These are phyloP conservation scores for Kalmusia sp. DNA, from an alignment of 2,329 filamentous ascomycete genomes.

Conservation along the genomic window DNA sequence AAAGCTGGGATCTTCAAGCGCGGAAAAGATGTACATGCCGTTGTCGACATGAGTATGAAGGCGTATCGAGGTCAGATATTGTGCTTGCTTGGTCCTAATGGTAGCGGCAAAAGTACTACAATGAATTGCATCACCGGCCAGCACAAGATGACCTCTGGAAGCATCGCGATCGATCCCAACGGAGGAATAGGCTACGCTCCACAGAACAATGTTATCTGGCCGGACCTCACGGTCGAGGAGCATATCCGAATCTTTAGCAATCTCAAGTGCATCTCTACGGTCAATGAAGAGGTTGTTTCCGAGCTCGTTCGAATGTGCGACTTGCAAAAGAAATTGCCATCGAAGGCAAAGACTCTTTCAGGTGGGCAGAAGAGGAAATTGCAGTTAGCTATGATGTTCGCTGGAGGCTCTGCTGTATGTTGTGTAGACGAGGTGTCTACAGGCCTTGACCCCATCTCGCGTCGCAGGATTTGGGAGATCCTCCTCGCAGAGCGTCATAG, in stretches of 20 bases:
- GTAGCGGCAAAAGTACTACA: slow-evolving; percentile 34
- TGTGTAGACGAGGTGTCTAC: slow-evolving; percentile 89
- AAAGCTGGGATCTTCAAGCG: slow-evolving; percentile 25
- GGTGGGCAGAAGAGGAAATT: slow-evolving; percentile 91
- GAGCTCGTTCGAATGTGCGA: slow-evolving; percentile 65
- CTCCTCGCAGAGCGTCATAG: slow-evolving; percentile 79
- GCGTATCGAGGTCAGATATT: slow-evolving; percentile 33
- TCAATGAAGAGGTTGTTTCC: slow-evolving; percentile 59
- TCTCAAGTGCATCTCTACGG: slow-evolving; percentile 26
- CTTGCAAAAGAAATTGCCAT: slow-evolving; percentile 73
- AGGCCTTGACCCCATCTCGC: slow-evolving; percentile 82
- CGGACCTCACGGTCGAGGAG: slow-evolving; percentile 35
- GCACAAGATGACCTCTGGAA: slow-evolving; percentile 30
- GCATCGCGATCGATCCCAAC: slow-evolving; percentile 26
- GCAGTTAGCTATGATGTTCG: slow-evolving; percentile 91
- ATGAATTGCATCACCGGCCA: slow-evolving; percentile 33
- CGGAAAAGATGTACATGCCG: slow-evolving; percentile 26
- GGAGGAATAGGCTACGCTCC: slow-evolving; percentile 36
- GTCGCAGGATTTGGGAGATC: slow-evolving; percentile 92
- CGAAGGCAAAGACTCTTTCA: slow-evolving; percentile 76
- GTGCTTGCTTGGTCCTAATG: slow-evolving; percentile 35
- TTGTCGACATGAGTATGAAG: slow-evolving; percentile 25
- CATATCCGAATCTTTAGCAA: slow-evolving; percentile 38
- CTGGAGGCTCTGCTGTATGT: slow-evolving; percentile 83
- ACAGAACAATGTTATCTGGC: slow-evolving; percentile 36